Evolutionary conservation across 2,329 filamentous ascomycete species (phyloP).

Genomic region (Aspergillus vadensis): DNA sequence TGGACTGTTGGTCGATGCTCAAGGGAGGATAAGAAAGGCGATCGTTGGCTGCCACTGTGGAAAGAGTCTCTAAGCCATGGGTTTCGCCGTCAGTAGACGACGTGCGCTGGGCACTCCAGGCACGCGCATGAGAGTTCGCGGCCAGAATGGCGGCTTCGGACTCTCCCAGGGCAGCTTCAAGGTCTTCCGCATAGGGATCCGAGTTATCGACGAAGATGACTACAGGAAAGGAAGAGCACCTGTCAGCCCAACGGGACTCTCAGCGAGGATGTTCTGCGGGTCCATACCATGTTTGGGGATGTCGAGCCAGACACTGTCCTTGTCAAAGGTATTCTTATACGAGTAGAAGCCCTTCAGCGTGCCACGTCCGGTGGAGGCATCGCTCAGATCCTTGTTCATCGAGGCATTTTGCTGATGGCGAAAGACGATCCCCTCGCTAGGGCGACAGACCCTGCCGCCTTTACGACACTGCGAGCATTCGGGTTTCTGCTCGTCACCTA

Average conservation of each 20-base stretch:
- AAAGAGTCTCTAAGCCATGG: conserved; percentile 58
- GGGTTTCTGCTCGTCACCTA: conserved; percentile 60
- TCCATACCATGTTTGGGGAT: conserved; percentile 59
- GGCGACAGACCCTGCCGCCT: conserved; percentile 61
- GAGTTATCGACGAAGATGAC: conserved; percentile 65
- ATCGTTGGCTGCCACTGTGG: conserved; percentile 52
- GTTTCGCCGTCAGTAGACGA: conserved; percentile 40
- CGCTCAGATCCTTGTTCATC: conserved; percentile 58
- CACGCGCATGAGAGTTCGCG: conserved; percentile 31
- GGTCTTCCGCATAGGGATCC: conserved; percentile 61
- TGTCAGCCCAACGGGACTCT: conserved; percentile 3
- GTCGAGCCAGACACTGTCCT: conserved; percentile 63
- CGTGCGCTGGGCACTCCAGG: conserved; percentile 36
- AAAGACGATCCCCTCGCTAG: conserved; percentile 65
- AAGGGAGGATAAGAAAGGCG: conserved; percentile 34
- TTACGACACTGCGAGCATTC: conserved; percentile 63
- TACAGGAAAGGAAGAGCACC: conserved; percentile 24
- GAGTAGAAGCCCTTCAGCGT: conserved; percentile 64
- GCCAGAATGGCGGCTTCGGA: conserved; percentile 33
- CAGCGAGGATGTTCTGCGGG: not conserved
- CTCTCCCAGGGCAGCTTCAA: conserved; percentile 39
- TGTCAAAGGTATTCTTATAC: conserved; percentile 66
- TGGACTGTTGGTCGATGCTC: conserved; percentile 27
- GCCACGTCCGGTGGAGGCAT: conserved; percentile 41
- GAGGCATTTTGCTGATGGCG: conserved; percentile 70